Conservation (phyloP, 352 stramenopile species). For the Phytophthora tubulina region DNA sequence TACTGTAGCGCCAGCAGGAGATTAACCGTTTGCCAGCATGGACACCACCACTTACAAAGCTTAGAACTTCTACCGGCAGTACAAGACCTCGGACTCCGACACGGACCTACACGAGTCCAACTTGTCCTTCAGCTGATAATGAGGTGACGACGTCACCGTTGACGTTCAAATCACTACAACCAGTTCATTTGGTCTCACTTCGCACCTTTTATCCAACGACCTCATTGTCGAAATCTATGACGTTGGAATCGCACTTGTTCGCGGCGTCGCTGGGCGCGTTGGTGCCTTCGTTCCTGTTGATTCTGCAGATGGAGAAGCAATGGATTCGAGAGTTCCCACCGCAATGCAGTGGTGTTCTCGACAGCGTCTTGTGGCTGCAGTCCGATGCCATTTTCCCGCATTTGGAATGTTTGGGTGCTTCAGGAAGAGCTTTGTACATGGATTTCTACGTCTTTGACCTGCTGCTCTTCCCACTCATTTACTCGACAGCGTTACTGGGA, state of each 20-base stretch:
- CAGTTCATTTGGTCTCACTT: too few relatives aligned
- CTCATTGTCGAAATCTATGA: conserved; percentile 11
- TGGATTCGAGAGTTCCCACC: conserved; percentile 45
- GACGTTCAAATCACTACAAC: too few relatives aligned
- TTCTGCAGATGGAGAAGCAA: conserved; percentile 42
- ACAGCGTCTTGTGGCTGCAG: conserved; percentile 46
- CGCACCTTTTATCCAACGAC: too few relatives aligned
- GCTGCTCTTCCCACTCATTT: conserved; percentile 60
- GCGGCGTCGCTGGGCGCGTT: conserved; percentile 48
- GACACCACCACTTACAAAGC: too few relatives aligned
- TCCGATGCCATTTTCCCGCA: conserved; percentile 43
- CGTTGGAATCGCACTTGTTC: conserved; percentile 41
- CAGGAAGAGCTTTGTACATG: conserved; percentile 47
- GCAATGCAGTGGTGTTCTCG: conserved; percentile 50
- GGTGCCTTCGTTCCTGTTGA: conserved; percentile 50
- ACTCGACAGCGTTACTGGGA: conserved; percentile 42
- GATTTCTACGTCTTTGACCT: conserved; percentile 63
- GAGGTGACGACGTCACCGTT: too few relatives aligned
- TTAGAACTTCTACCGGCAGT: too few relatives aligned
- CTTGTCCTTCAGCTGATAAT: too few relatives aligned
- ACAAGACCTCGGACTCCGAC: too few relatives aligned
- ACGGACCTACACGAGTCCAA: too few relatives aligned
- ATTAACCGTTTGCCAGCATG: too few relatives aligned
- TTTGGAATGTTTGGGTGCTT: conserved; percentile 45
- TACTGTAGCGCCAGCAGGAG: too few relatives aligned